Evolutionary conservation across 129 eudicot genomes (phyloP).

Genomic region (Pulicaria dysenterica): DNA sequence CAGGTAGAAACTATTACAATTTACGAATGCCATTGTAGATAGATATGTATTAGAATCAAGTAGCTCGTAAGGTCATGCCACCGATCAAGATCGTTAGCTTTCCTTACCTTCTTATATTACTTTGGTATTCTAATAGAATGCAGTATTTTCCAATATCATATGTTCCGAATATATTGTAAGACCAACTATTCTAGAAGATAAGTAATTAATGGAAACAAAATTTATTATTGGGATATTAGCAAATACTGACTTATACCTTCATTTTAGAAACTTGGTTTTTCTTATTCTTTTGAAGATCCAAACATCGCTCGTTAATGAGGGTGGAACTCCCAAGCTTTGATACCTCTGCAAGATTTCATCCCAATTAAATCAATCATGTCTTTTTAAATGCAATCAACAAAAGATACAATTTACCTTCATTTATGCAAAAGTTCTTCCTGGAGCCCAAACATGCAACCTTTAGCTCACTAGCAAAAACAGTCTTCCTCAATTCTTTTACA

Average conservation of each 20-base stretch:
- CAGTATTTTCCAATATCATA: background rate
- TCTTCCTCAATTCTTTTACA: constrained; percentile 82
- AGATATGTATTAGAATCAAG: background rate
- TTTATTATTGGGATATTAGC: background rate
- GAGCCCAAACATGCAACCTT: constrained; percentile 88
- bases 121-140: background rate
- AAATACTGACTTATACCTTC: constrained; percentile 52
- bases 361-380: background rate
- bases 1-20: background rate
- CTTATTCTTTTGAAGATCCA: constrained; percentile 89
- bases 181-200: constrained; percentile 6
- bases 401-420: constrained; percentile 57
- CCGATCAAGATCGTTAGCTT: background rate
- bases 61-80: background rate
- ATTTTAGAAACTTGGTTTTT: constrained; percentile 58
- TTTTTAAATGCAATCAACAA: background rate
- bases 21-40: background rate
- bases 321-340: constrained; percentile 65
- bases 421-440: constrained; percentile 89
- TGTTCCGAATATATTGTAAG: background rate
- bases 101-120: background rate
- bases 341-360: constrained; percentile 54
- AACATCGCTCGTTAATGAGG: constrained; percentile 79
- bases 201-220: background rate
- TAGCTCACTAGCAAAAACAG: constrained; percentile 59